Evolutionary conservation across 2,329 filamentous ascomycete species (phyloP).

Genomic region (Didymella pomorum): DNA sequence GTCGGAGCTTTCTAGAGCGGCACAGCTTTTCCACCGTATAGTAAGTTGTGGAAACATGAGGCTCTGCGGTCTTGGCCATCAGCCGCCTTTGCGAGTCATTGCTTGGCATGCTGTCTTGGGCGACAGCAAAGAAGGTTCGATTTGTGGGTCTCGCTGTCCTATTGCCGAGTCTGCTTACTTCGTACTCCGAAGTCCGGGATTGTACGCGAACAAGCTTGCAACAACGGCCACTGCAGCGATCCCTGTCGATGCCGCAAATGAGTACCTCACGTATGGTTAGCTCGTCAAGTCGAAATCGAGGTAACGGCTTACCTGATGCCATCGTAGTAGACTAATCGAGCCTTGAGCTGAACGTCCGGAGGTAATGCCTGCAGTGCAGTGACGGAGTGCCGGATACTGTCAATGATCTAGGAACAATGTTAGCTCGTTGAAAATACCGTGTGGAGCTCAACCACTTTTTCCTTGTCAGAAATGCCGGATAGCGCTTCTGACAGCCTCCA

Average conservation of each 20-base stretch:
- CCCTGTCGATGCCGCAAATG: background rate
- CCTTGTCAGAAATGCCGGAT: background rate
- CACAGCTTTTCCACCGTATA: background rate
- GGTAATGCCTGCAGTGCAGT: background rate
- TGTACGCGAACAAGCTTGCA: background rate
- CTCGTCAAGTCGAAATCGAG: background rate
- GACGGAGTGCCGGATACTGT: background rate
- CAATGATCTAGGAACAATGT: background rate
- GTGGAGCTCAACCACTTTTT: background rate
- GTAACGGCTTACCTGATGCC: background rate
- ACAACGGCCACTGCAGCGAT: background rate
- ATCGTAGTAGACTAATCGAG: background rate
- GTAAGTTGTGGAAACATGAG: background rate
- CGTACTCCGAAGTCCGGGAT: background rate
- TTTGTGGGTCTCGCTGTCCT: background rate
- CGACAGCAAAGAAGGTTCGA: background rate
- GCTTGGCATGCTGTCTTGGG: background rate
- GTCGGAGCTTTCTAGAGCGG: background rate
- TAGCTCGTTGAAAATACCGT: background rate
- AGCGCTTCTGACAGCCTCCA: background rate
- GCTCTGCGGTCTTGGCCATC: constrained; percentile 2
- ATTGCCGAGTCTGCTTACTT: background rate
- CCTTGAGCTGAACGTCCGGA: background rate
- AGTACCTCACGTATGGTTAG: background rate
- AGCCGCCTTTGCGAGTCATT: background rate